These are phyloP conservation scores for Saccharomycopsis microspora DNA, from an alignment of 805 yeast species.

Conservation along the genomic window DNA sequence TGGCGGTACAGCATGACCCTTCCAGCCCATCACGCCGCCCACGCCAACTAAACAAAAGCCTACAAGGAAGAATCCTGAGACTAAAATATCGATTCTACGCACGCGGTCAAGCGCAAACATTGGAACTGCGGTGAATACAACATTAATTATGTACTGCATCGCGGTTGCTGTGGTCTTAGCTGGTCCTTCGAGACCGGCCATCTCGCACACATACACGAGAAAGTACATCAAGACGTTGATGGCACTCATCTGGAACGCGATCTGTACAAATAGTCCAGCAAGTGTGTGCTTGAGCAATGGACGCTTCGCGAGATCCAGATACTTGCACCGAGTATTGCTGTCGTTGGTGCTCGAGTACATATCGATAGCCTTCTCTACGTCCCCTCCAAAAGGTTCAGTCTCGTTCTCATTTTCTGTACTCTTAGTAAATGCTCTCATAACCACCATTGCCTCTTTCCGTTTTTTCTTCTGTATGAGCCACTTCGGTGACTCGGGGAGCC, in stretches of 20 bases:
- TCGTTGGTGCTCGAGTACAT: conserved; percentile 16
- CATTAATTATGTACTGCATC: conserved; percentile 29
- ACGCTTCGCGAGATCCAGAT: conserved; percentile 9
- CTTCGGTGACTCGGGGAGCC: conserved; percentile 49
- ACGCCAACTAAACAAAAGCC: conserved; percentile 26
- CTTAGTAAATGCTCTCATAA: conserved; percentile 18
- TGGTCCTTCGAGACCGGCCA: conserved; percentile 32
- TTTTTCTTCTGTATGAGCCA: conserved; percentile 33
- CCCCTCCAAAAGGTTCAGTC: conserved; percentile 1
- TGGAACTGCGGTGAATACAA: conserved; percentile 33
- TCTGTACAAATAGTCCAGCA: conserved; percentile 29
- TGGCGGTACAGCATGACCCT: conserved; percentile 25
- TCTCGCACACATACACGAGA: conserved; percentile 34
- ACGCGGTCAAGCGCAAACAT: conserved; percentile 30
- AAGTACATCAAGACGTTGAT: conserved; percentile 33
- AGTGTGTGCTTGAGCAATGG: conserved; percentile 26
- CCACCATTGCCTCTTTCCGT: conserved; percentile 28
- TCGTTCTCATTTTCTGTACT: conserved; percentile 1
- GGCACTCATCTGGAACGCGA: conserved; percentile 34
- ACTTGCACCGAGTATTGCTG: background rate
- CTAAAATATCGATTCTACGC: conserved; percentile 35
- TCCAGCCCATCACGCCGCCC: conserved; percentile 26
- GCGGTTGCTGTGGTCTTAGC: conserved; percentile 26
- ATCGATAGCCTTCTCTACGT: conserved; percentile 20
- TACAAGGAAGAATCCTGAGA: conserved; percentile 31